Base-by-base conservation (phyloP, 2,329 filamentous ascomycete species). In the Neonectria neomacrospora region DNA sequence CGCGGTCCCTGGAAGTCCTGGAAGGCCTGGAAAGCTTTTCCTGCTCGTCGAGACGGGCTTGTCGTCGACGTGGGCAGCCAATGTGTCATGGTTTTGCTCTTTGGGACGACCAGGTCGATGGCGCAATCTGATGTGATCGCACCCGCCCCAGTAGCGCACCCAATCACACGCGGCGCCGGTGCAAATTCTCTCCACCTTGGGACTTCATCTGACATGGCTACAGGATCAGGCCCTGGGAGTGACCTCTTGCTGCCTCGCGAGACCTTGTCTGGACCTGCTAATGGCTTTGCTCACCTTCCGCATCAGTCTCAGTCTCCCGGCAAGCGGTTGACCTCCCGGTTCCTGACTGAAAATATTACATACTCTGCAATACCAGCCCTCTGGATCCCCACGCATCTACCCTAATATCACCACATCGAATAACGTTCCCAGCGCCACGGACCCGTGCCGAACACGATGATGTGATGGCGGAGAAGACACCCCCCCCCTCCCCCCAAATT, bases 111-210 rank as follows among this genome's bases (percentile, higher is more conserved):
- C 48, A 47, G 71, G 69, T 54, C 71, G 71, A 74, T 74, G 71
- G 66, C 71, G 71, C 71, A 69, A 74, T 74, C 71, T 73, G 68
- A 71, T 66, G 71, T 70, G 67, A 73, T 74, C 62, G 66, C 45
- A 53, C 51, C 61, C 53, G 53, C 54, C 65, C 54, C 64, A 63
- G 58, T 9, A 8, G 16, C 5, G 0, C 0, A 3, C 2, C 71
- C 70, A 73, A 73, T 73, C 10, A 32, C 7, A 16, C 6, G 1
- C 5, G 16, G 10, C 6, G 5, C 20, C 30, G 12, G 4, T 23
- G 44, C 55, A 42, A 22, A 57, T n/a, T 47, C 47, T 55, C 55
- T 55, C 69, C 70, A 70, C 71, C 54, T 45, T 64, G 52, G 56
- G 48, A 30, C 52, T 66, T 55, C 58, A 47, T 57, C 62, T 45